These are phyloP conservation scores for Mycena epipterygia DNA, from an alignment of 768 basidiomycete species.

Conservation along the genomic window DNA sequence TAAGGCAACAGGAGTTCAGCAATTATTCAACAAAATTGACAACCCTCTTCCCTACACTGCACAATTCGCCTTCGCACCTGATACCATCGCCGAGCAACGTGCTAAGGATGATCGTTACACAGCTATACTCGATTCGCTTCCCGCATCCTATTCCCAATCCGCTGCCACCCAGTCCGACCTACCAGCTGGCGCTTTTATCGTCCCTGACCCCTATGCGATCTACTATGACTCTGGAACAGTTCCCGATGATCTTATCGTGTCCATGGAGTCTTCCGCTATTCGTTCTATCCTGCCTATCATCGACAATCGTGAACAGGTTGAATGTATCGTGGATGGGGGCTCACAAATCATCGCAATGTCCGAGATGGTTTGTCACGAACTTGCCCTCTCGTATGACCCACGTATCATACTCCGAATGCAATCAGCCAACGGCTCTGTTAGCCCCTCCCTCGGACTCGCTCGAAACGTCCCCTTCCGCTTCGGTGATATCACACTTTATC, in stretches of 20 bases:
- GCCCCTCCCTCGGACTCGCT: constrained; percentile 17
- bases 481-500: constrained; percentile 15
- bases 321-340: constrained; percentile 39
- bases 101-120: not conserved
- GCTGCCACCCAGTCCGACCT: not conserved
- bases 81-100: not conserved
- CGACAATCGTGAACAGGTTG: constrained; percentile 2
- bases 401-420: constrained; percentile 1
- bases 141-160: not conserved
- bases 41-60: not conserved
- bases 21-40: not conserved
- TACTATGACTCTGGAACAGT: not conserved
- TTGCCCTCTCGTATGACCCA: not conserved
- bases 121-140: constrained; percentile 1
- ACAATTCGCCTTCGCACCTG: not conserved
- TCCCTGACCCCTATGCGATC: not conserved
- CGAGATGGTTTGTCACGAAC: constrained; percentile 29
- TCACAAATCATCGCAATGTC: constrained; percentile 41
- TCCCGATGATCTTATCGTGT: constrained; percentile 12
- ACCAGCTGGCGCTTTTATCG: not conserved
- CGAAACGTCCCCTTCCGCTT: constrained; percentile 28
- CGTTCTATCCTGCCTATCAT: constrained; percentile 4
- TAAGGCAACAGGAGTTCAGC: not conserved
- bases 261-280: constrained; percentile 28
- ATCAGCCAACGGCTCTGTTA: not conserved